Percentiles rank a stretch among this genome's conserved stretches.
phyloP scores from a whole-genome alignment of 345 rosid genomes.

The Firmiana major region DNA sequence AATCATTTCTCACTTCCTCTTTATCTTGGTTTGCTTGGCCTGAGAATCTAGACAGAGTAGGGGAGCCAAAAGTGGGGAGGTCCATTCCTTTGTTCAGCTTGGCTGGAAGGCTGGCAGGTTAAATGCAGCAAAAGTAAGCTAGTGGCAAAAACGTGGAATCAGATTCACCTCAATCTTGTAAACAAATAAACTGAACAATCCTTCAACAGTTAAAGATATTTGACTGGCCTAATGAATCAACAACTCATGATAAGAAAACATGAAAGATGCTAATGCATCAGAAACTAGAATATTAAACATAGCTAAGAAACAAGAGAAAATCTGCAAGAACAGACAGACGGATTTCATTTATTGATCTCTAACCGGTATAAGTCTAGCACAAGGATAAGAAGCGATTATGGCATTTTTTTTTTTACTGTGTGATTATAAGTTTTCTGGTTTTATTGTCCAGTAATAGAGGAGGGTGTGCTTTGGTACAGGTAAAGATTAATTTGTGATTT shows the following conservation, averaged over 20 bases:
- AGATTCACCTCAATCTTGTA: not conserved
- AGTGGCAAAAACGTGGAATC: not conserved
- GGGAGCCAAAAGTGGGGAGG: constrained; percentile 54
- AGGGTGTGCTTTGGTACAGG: no score
- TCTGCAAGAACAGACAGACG: not conserved
- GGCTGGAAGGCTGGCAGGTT: constrained; percentile 56
- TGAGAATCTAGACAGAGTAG: constrained; percentile 45
- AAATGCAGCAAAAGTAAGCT: constrained; percentile 9
- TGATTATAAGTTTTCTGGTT: not conserved
- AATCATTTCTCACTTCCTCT: constrained; percentile 25
- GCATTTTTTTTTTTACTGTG: not conserved
- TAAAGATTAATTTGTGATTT: no score
- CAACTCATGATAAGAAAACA: no score
- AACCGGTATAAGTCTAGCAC: no score
- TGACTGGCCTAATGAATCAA: not conserved
- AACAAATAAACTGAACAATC: not conserved
- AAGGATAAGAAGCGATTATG: not conserved
- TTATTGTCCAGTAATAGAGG: not conserved
- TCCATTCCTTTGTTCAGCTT: constrained; percentile 46
- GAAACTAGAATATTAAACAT: constrained; percentile 3
- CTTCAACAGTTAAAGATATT: not conserved
- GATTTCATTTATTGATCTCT: no score
- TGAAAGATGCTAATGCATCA: not conserved
- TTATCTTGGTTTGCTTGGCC: constrained; percentile 30
- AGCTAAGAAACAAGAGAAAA: not conserved